A percentile compares a stretch with the other conserved stretches of the same genome.
Evolutionary conservation across 2,329 filamentous ascomycete genomes (phyloP).

Genomic region (Pseudogymnoascus destructans): DNA sequence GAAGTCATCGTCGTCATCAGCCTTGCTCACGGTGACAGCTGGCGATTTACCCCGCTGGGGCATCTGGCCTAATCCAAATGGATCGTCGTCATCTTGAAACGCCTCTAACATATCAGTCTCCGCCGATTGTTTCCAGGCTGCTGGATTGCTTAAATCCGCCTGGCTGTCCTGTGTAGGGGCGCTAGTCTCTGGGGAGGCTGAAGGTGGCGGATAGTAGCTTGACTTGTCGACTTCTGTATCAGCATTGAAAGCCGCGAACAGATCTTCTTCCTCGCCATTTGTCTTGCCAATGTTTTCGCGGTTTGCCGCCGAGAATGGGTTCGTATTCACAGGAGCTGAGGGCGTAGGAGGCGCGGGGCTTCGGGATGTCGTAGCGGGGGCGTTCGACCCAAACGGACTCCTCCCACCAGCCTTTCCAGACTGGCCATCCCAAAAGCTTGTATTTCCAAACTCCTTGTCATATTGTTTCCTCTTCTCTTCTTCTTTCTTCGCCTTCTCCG

Average conservation of each 20-base stretch:
- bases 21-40: constrained; percentile 17
- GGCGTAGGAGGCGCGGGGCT: constrained; percentile 32
- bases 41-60: constrained; percentile 29
- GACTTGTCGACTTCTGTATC: constrained; percentile 54
- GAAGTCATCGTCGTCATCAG: constrained; percentile 49
- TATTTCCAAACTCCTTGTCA: constrained; percentile 66
- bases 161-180: constrained; percentile 28
- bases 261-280: constrained; percentile 40
- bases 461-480: constrained; percentile 58
- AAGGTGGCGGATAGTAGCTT: constrained; percentile 48
- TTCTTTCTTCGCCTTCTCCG: constrained; percentile 57
- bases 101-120: constrained; percentile 16
- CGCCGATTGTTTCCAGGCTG: constrained; percentile 36
- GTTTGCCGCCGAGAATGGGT: constrained; percentile 24
- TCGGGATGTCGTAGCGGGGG: constrained; percentile 35
- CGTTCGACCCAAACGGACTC: constrained; percentile 11
- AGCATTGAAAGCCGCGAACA: constrained; percentile 55
- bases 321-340: constrained; percentile 20
- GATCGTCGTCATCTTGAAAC: constrained; percentile 60
- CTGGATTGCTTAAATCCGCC: constrained; percentile 40
- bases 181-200: constrained; percentile 27
- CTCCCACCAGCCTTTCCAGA: constrained; percentile 33
- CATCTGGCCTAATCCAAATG: constrained; percentile 65
- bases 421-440: constrained; percentile 63
- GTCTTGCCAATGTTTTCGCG: constrained; percentile 14